A percentile compares a stretch with the other conserved stretches of the same genome.
Evolutionary conservation across 768 basidiomycete genomes (phyloP).

Genomic region (Phylloporus arenicola): DNA sequence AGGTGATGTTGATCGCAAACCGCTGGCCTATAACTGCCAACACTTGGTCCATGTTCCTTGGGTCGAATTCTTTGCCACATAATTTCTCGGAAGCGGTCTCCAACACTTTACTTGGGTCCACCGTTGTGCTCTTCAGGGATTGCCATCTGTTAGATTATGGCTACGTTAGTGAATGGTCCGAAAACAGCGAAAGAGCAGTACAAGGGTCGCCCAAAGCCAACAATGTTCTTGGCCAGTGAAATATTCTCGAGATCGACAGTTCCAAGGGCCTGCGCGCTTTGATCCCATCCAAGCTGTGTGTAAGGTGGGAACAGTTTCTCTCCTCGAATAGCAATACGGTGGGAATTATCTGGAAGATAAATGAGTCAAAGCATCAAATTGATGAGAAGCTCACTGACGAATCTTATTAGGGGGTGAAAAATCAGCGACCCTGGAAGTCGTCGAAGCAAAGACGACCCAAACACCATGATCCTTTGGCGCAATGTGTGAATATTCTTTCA

Average conservation of each 20-base stretch:
- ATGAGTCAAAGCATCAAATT: not conserved
- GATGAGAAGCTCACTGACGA: not conserved
- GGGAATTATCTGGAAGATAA: constrained; percentile 5
- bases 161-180: too few species aligned
- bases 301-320: constrained; percentile 6
- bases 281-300: constrained; percentile 15
- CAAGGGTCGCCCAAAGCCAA: too few species aligned
- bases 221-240: not conserved
- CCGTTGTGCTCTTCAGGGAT: too few species aligned
- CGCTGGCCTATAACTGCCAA: too few species aligned
- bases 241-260: not conserved
- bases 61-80: too few species aligned
- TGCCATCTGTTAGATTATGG: too few species aligned
- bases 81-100: not conserved
- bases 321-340: not conserved
- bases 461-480: not conserved
- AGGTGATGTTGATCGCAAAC: too few species aligned
- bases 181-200: too few species aligned
- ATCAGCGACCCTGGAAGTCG: constrained; percentile 5
- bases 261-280: not conserved
- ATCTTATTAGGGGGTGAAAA: constrained; percentile 3
- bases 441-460: constrained; percentile 15
- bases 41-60: too few species aligned
- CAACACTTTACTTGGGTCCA: not conserved
- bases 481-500: constrained; percentile 6